Percentiles rank a stretch among this genome's conserved stretches.
Conservation (phyloP, 2,329 filamentous ascomycete species). For the Botryosphaeria dothidea region DNA sequence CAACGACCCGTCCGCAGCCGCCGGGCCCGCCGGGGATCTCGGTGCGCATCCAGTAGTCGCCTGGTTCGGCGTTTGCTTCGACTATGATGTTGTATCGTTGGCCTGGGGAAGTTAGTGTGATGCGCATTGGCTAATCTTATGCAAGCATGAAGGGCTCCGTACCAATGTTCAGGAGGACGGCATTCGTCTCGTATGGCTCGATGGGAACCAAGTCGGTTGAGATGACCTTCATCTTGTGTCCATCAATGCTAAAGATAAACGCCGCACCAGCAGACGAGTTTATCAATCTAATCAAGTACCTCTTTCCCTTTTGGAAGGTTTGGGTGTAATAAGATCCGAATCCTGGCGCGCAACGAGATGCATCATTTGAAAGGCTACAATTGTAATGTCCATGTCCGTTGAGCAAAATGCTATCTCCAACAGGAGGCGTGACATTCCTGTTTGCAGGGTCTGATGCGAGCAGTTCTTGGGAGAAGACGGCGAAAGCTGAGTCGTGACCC, state of each 20-base stretch:
- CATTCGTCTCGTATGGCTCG: constrained; percentile 35
- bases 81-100: constrained; percentile 52
- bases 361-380: not conserved
- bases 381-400: constrained; percentile 14
- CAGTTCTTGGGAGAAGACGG: constrained; percentile 44
- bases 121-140: not conserved
- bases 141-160: not conserved
- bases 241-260: constrained; percentile 42
- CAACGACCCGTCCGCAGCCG: constrained; percentile 31
- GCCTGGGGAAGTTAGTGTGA: not conserved
- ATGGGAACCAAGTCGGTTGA: constrained; percentile 39
- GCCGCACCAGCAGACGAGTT: constrained; percentile 41
- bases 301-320: constrained; percentile 35
- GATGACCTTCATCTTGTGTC: constrained; percentile 40
- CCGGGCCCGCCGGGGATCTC: constrained; percentile 21
- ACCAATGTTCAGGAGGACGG: constrained; percentile 23
- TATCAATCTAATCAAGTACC: constrained; percentile 45
- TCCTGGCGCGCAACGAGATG: constrained; percentile 5
- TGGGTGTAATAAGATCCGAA: not conserved
- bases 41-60: constrained; percentile 32
- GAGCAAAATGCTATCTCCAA: constrained; percentile 14
- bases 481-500: constrained; percentile 39
- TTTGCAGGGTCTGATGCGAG: not conserved
- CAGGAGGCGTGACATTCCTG: not conserved
- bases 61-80: constrained; percentile 36